These are phyloP conservation scores for Hyaloscypha variabilis DNA, from an alignment of 495 filamentous ascomycete species.

Conservation along the genomic window DNA sequence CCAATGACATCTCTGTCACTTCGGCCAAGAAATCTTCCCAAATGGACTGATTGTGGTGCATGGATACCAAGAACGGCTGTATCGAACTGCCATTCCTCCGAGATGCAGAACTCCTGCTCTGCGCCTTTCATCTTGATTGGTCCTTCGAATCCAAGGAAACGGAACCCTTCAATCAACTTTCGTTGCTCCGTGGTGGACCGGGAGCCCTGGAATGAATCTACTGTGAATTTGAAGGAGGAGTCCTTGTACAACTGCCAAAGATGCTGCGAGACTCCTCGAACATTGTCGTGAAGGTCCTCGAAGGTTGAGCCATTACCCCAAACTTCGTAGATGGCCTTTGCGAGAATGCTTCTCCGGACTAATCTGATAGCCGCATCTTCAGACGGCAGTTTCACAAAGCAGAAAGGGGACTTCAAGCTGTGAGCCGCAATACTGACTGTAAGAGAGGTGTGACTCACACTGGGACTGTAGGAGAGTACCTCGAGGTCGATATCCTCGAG, in stretches of 20 bases:
- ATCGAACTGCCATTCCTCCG: conserved; percentile 74
- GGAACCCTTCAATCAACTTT: conserved; percentile 77
- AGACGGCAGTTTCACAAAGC: conserved; percentile 70
- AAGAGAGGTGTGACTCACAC: conserved; percentile 52
- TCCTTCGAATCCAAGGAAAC: conserved; percentile 76
- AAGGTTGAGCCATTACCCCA: conserved; percentile 79
- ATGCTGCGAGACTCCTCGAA: conserved; percentile 57
- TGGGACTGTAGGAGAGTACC: conserved; percentile 69
- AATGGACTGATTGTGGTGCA: conserved; percentile 63
- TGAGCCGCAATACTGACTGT: conserved; percentile 14
- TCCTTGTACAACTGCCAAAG: conserved; percentile 66
- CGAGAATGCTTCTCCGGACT: conserved; percentile 75
- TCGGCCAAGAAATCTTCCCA: conserved; percentile 68
- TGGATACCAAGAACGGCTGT: conserved; percentile 26
- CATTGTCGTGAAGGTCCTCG: conserved; percentile 65
- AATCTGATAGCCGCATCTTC: conserved; percentile 65
- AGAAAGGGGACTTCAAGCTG: conserved; percentile 77
- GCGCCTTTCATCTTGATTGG: conserved; percentile 72
- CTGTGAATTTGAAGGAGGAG: conserved; percentile 75
- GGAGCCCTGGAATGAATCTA: conserved; percentile 78
- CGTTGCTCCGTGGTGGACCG: conserved; percentile 59
- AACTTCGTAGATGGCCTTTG: conserved; percentile 81
- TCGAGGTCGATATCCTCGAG: conserved; percentile 69
- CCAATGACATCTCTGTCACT: conserved; percentile 67
- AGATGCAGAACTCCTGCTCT: conserved; percentile 73